These are phyloP conservation scores for Microstegium vimineum DNA, from an alignment of 176 grass and related monocot species.

Conservation along the genomic window DNA sequence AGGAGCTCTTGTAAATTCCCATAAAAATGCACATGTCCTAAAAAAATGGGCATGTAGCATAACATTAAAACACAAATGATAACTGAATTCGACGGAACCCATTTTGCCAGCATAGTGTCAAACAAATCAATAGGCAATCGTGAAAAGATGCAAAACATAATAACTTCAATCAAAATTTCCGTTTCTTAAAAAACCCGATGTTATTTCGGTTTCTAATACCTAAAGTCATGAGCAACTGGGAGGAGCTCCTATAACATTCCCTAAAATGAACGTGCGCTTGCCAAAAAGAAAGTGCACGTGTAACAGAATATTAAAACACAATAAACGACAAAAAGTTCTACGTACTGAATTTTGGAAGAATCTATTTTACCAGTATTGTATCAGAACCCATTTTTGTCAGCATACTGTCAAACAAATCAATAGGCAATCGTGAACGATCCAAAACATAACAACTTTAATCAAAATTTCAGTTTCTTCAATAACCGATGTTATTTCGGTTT, in stretches of 20 bases:
- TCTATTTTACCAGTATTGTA: not conserved
- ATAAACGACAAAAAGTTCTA: not conserved
- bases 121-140: not conserved
- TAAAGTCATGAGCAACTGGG: not conserved
- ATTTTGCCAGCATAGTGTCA: not conserved
- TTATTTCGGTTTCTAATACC: not conserved
- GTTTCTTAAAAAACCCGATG: too few relatives aligned
- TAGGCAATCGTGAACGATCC: not conserved
- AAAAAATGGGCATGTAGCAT: accelerated
- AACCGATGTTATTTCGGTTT: not conserved
- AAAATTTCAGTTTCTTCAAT: not conserved
- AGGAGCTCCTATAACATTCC: not conserved
- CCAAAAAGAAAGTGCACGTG: not conserved
- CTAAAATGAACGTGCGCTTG: not conserved
- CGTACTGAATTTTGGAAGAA: not conserved
- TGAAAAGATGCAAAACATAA: not conserved
- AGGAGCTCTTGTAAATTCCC: not conserved
- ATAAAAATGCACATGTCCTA: not conserved
- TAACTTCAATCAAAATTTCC: too few relatives aligned
- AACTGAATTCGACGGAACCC: not conserved
- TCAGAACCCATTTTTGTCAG: too few relatives aligned
- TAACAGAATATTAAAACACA: not conserved
- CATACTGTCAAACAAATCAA: not conserved
- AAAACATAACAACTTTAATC: too few relatives aligned
- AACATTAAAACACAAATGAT: not conserved